Percentiles rank a stretch among this genome's conserved stretches.
These are phyloP conservation scores for Lasiodiplodia sp. DNA, from an alignment of 2,329 filamentous ascomycete species.

Conservation along the genomic window DNA sequence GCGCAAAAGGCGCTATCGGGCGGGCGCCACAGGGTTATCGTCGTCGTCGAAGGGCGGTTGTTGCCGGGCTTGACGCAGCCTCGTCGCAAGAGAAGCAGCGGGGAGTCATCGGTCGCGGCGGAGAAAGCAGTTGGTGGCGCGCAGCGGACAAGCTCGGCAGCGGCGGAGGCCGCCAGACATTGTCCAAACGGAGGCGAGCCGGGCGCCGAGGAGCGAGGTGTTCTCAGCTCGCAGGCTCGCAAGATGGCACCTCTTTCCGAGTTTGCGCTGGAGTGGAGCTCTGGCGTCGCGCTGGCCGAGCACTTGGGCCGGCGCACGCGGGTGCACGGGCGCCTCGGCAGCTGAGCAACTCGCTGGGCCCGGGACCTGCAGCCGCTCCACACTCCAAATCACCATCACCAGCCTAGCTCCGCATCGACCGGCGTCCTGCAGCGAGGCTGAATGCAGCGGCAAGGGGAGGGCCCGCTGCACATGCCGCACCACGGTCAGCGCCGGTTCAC, in stretches of 20 bases:
- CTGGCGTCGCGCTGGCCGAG: conserved; percentile 13
- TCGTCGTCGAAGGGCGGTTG: neutral
- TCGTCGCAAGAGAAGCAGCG: too few species aligned
- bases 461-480: neutral
- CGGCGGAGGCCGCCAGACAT: neutral
- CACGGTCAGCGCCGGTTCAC: neutral
- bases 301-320: neutral
- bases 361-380: neutral
- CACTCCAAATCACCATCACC: neutral
- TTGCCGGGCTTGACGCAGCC: neutral
- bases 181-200: conserved; percentile 5
- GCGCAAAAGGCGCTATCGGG: neutral
- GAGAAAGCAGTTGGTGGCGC: neutral
- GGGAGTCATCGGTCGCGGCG: neutral
- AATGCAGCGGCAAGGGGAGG: neutral
- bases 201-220: neutral
- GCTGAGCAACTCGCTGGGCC: neutral
- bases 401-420: neutral
- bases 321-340: neutral
- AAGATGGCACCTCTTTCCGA: conserved; percentile 9
- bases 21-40: neutral
- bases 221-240: conserved; percentile 10
- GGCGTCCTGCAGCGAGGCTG: conserved; percentile 3
- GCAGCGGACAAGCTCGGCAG: neutral
- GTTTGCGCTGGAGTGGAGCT: neutral